These are phyloP conservation scores for Lasiodiplodia sp. DNA, from an alignment of 2,329 filamentous ascomycete genomes.

Conservation along the genomic window DNA sequence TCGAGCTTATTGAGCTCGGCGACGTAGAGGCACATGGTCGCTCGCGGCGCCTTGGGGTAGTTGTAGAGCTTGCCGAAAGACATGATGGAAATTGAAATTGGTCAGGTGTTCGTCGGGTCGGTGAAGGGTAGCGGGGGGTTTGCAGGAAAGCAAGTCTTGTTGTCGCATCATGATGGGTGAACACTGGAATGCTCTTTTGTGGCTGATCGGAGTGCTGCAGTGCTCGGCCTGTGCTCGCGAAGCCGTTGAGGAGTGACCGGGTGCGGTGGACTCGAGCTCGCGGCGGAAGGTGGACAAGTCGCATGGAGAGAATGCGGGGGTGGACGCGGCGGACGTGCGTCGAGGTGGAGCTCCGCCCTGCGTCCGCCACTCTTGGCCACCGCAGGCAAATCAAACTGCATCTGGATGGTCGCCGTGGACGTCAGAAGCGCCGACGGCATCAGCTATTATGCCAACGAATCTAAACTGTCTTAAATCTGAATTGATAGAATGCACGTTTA, in stretches of 20 bases:
- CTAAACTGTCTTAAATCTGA: too few relatives aligned
- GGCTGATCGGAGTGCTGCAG: neutral
- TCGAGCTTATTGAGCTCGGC: constrained; percentile 38
- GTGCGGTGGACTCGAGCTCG: too few relatives aligned
- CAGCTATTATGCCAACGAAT: too few relatives aligned
- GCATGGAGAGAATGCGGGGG: neutral
- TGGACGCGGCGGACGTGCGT: neutral
- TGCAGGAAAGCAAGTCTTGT: too few relatives aligned
- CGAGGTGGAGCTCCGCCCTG: constrained; percentile 8
- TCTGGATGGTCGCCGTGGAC: neutral
- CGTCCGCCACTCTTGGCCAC: neutral
- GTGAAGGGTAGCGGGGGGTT: neutral
- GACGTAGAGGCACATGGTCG: constrained; percentile 34
- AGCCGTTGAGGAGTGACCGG: neutral
- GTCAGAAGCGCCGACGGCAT: too few relatives aligned
- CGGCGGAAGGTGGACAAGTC: neutral
- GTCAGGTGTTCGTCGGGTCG: neutral
- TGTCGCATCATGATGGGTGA: neutral
- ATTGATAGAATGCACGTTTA: too few relatives aligned
- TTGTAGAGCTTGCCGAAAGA: constrained; percentile 13
- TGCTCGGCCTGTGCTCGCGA: neutral
- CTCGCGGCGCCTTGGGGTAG: constrained; percentile 29
- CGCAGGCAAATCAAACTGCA: neutral
- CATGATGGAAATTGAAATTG: neutral
- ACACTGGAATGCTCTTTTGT: neutral